These are phyloP conservation scores for Cladosporium velox DNA, from an alignment of 2,329 filamentous ascomycete species.

Conservation along the genomic window DNA sequence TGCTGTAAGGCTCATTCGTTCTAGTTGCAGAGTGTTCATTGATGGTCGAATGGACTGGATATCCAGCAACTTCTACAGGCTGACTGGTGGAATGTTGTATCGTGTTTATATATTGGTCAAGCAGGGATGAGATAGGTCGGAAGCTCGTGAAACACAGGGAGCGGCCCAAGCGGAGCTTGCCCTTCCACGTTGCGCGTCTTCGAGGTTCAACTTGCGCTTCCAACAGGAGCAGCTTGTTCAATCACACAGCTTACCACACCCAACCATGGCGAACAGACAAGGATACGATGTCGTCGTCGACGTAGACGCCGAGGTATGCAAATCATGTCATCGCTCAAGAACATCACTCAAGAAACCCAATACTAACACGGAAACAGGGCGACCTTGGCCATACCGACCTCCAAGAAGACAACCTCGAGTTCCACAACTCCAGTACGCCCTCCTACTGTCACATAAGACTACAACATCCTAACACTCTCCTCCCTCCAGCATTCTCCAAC, in stretches of 20 bases:
- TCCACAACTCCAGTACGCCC: conserved; percentile 78
- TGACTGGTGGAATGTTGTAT: not conserved
- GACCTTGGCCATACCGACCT: conserved; percentile 98
- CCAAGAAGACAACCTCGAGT: conserved; percentile 91
- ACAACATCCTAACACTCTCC: not conserved
- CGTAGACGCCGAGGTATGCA: conserved; percentile 84
- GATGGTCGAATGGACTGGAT: too few relatives aligned
- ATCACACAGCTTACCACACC: conserved; percentile 6
- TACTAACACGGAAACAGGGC: conserved; percentile 53
- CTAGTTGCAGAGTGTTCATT: not conserved
- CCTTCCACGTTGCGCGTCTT: not conserved
- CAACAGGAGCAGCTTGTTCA: not conserved
- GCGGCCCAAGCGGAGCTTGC: conserved; percentile 1
- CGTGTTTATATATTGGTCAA: not conserved
- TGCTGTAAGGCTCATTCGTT: not conserved
- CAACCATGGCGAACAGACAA: conserved; percentile 56
- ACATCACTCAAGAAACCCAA: conserved; percentile 17
- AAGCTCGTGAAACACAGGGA: conserved; percentile 5
- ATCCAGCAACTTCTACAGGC: not conserved
- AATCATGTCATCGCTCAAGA: not conserved
- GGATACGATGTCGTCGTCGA: conserved; percentile 98
- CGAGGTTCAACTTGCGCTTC: not conserved
- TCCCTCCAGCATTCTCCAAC: conserved; percentile 32
- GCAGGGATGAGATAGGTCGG: not conserved
- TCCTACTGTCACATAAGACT: not conserved